These are phyloP conservation scores for Calonectria henricotiae DNA, from an alignment of 2,329 filamentous ascomycete genomes.

Conservation along the genomic window DNA sequence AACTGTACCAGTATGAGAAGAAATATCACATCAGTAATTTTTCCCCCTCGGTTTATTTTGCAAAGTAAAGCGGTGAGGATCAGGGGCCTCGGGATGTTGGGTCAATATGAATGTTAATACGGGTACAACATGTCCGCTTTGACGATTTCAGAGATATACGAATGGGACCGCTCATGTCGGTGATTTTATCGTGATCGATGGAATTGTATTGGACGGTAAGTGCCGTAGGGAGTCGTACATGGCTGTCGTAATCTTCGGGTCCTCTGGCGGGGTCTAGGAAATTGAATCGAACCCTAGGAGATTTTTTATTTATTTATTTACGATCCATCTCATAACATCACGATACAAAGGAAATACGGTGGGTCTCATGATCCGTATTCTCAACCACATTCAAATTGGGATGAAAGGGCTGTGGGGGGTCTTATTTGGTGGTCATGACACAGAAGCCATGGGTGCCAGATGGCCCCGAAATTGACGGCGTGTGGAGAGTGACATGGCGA, in stretches of 20 bases:
- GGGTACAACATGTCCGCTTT: background rate
- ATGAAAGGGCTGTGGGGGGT: conserved; percentile 16
- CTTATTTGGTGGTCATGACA: conserved; percentile 25
- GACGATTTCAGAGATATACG: background rate
- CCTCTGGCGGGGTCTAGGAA: conserved; percentile 14
- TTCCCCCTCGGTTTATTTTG: background rate
- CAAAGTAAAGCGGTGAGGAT: background rate
- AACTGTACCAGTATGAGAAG: background rate
- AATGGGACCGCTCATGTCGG: background rate
- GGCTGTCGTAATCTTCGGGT: conserved; percentile 15
- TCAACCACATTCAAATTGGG: conserved; percentile 14
- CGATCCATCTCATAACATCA: conserved; percentile 17
- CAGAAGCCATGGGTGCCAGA: conserved; percentile 19
- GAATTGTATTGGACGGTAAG: background rate
- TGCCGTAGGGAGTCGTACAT: background rate
- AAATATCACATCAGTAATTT: background rate
- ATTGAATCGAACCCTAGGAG: conserved; percentile 14
- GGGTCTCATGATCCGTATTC: conserved; percentile 24
- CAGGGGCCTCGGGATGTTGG: background rate
- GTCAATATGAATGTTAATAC: background rate
- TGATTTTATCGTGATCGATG: background rate
- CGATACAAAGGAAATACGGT: conserved; percentile 16
- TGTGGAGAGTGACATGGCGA: conserved; percentile 18
- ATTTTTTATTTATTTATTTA: background rate
- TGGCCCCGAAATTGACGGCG: conserved; percentile 24